Base-by-base conservation (phyloP, 495 filamentous ascomycete genomes). In the Penicillium arizonense region DNA sequence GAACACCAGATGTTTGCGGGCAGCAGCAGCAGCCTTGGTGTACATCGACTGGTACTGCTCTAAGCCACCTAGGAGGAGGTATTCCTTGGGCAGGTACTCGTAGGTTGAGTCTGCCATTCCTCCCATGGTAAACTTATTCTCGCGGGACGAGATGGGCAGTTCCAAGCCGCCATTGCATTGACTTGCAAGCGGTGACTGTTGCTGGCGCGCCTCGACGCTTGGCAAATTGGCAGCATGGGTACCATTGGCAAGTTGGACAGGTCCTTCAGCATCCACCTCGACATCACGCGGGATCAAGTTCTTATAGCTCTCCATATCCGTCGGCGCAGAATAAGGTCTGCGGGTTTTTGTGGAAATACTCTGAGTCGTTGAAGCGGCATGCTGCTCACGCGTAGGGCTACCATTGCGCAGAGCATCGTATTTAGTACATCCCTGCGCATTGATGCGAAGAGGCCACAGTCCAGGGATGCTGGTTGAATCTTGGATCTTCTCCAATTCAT, bases 21-120 rank as follows among this genome's bases (percentile, higher is more conserved):
- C 82, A 1, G 82, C 80, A 5, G 89, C 82, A 44, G 84, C 82
- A 21, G 85, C 81, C 47, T 80, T 84, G 46, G 86, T 77, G 65
- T 97, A 95, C 86, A 97, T 87, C 12, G 73, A 77, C 47, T 78
- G 79, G 66, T 98, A 98, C 67, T 95, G 89, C 3, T 85, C 79
- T 23, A 84, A 71, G 10, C 93, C 95, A 48, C 94, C 95, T 12
- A 97, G 81, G 21, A 98, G 82, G 57, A 80, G 67, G 36, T 75
- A 74, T 54, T 78, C 83, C 64, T 98, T 98, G 21, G 95, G 88
- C 45, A 98, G 79, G 66, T 98, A 98, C 65, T 98, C 94, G 66
- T 97, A 97, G 2, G 89, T 85, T 13, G 90, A 96, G 66, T 97
- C 94, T 48, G 91, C 87, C 68, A 84, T 83, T 48, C 87, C 91